phyloP scores from a whole-genome alignment of 129 eudicot species.

The Deinandra increscens region DNA sequence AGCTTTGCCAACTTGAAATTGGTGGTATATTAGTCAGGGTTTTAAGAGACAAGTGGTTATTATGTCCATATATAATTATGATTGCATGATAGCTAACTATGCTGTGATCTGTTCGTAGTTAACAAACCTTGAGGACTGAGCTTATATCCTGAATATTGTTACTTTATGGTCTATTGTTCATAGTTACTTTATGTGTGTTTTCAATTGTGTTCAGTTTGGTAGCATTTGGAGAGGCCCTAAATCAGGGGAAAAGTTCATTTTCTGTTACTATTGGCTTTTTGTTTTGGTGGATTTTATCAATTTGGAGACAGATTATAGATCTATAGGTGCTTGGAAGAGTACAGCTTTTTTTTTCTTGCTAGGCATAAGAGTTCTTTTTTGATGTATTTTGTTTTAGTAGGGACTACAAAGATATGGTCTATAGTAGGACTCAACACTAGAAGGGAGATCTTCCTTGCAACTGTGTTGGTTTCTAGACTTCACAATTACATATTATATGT shows the following conservation, averaged over 20 bases:
- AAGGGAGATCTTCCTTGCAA: too few relatives aligned
- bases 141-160: too few relatives aligned
- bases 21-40: constrained; percentile 4
- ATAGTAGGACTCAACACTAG: not conserved
- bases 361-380: not conserved
- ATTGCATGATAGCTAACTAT: not conserved
- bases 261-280: not conserved
- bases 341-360: not conserved
- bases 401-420: not conserved
- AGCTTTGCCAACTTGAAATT: not conserved
- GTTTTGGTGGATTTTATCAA: too few relatives aligned
- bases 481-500: not conserved
- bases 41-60: not conserved
- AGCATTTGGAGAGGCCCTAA: not conserved
- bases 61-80: not conserved
- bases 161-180: too few relatives aligned
- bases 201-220: not conserved
- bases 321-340: not conserved
- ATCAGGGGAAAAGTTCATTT: not conserved
- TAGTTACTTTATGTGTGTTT: too few relatives aligned
- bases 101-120: not conserved
- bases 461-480: not conserved
- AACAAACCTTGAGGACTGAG: not conserved
- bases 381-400: not conserved
- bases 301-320: too few relatives aligned